phyloP scores from a whole-genome alignment of 208 protist species.

The Wallacemonas sp. region DNA sequence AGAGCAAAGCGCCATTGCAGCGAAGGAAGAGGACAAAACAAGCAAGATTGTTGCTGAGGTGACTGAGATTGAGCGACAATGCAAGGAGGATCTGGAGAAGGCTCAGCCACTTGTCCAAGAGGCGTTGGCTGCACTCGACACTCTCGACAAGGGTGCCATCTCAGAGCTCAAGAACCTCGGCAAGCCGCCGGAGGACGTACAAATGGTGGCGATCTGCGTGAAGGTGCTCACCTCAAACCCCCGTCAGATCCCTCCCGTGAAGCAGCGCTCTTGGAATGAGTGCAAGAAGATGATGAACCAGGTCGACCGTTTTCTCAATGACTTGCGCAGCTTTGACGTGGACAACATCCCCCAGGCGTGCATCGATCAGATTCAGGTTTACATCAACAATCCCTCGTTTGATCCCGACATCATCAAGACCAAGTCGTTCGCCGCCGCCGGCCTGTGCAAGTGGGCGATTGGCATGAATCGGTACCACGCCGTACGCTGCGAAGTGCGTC shows the following conservation, averaged over 20 bases:
- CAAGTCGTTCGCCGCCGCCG: slow-evolving; percentile 96
- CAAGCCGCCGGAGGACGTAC: slow-evolving; percentile 95
- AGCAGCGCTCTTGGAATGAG: slow-evolving; percentile 94
- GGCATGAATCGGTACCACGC: slow-evolving; percentile 97
- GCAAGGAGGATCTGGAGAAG: slow-evolving; percentile 87
- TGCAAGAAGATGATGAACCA: slow-evolving; percentile 98
- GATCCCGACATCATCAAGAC: slow-evolving; percentile 88
- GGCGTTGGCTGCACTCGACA: slow-evolving; percentile 96
- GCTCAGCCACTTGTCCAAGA: slow-evolving; percentile 95
- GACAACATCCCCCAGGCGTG: slow-evolving; percentile 96
- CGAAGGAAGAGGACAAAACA: slow-evolving; percentile 95
- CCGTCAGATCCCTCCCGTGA: slow-evolving; percentile 83
- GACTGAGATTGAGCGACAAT: slow-evolving; percentile 82
- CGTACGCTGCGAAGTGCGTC: slow-evolving; percentile 96
- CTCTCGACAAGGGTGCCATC: slow-evolving; percentile 97
- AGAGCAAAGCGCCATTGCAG: slow-evolving; percentile 93
- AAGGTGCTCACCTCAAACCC: slow-evolving; percentile 94
- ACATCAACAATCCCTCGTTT: slow-evolving; percentile 93
- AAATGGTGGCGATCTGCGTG: slow-evolving; percentile 96
- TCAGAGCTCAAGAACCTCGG: slow-evolving; percentile 97
- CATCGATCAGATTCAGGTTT: slow-evolving; percentile 94
- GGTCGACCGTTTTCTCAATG: slow-evolving; percentile 93
- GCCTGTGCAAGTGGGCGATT: slow-evolving; percentile 96
- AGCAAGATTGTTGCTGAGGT: slow-evolving; percentile 95
- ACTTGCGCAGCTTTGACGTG: slow-evolving; percentile 94